Percentiles rank a stretch among this genome's conserved stretches.
These are phyloP conservation scores for Xylaria sp. DNA, from an alignment of 2,329 filamentous ascomycete species.

Conservation along the genomic window DNA sequence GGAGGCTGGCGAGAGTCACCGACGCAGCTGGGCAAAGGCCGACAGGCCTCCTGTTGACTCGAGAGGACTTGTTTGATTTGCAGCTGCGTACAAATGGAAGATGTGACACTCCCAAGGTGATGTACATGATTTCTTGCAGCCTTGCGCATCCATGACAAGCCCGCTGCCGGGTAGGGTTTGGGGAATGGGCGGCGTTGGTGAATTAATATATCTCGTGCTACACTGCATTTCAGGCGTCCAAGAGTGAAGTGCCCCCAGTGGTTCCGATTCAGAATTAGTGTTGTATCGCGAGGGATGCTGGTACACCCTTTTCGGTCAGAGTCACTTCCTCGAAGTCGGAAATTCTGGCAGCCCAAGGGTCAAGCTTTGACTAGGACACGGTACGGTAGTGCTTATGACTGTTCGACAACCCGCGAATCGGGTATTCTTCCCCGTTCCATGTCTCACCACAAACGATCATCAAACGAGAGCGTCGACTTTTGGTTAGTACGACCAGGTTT, in stretches of 20 bases:
- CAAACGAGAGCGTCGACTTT: constrained; percentile 4
- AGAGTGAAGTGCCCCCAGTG: constrained; percentile 4
- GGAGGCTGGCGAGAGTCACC: constrained; percentile 15
- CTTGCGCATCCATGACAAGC: constrained; percentile 26
- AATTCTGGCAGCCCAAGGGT: constrained; percentile 15
- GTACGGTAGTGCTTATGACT: constrained; percentile 31
- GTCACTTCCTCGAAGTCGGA: constrained; percentile 10
- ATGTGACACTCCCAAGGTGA: constrained; percentile 30
- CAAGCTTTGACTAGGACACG: constrained; percentile 29
- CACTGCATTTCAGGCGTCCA: constrained; percentile 21
- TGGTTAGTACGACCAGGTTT: constrained; percentile 1
- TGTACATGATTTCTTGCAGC: constrained; percentile 38
- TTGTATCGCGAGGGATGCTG: not conserved
- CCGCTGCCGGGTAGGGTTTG: constrained; percentile 28
- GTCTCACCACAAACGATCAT: constrained; percentile 23
- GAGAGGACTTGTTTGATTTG: constrained; percentile 33
- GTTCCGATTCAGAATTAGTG: not conserved
- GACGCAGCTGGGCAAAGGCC: constrained; percentile 12
- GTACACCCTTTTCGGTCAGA: not conserved
- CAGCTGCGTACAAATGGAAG: constrained; percentile 26
- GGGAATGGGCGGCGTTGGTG: constrained; percentile 7
- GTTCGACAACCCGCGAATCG: constrained; percentile 35
- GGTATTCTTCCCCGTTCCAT: constrained; percentile 34
- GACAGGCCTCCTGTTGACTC: constrained; percentile 11
- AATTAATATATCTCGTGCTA: constrained; percentile 24